Conservation (phyloP, 2,329 filamentous ascomycete genomes). For the Colletotrichum musae region DNA sequence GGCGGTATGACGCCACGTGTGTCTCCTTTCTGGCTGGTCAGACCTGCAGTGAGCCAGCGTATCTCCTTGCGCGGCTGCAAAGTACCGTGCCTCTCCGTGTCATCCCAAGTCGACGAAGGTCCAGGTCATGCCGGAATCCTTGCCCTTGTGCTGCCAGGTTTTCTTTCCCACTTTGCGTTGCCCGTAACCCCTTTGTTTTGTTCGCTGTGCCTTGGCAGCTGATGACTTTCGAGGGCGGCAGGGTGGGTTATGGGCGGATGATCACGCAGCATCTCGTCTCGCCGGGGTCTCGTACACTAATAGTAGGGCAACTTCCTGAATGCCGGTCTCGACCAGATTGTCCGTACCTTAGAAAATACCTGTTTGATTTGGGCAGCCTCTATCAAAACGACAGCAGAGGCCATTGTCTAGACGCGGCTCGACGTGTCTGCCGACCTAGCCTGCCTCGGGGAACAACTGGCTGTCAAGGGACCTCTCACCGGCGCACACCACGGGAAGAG, state of each 20-base stretch:
- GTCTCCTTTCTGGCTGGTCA: constrained; percentile 20
- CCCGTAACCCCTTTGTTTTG: constrained; percentile 2
- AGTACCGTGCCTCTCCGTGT: constrained; percentile 15
- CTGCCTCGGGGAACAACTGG: constrained; percentile 4
- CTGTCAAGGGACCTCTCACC: constrained; percentile 1
- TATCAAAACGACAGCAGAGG: background rate
- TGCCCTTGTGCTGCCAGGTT: constrained; percentile 24
- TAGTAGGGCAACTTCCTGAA: constrained; percentile 6
- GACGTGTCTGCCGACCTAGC: background rate
- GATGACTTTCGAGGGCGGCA: constrained; percentile 2
- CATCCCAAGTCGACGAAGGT: constrained; percentile 25
- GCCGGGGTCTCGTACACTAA: constrained; percentile 7
- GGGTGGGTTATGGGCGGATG: constrained; percentile 3
- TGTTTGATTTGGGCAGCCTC: background rate
- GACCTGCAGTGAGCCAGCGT: constrained; percentile 23
- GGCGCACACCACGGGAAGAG: background rate
- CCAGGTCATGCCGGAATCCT: background rate
- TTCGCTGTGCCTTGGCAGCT: constrained; percentile 3
- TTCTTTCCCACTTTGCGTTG: constrained; percentile 8
- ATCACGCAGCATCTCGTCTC: constrained; percentile 2
- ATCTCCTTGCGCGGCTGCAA: constrained; percentile 7
- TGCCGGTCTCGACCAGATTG: constrained; percentile 11
- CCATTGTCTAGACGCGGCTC: background rate
- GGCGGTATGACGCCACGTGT: constrained; percentile 38
- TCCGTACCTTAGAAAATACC: background rate